Percentiles rank a stretch among this genome's conserved stretches.
phyloP scores from a whole-genome alignment of 225 moss, liverwort and hornwort species.

The Polytrichum commune region DNA sequence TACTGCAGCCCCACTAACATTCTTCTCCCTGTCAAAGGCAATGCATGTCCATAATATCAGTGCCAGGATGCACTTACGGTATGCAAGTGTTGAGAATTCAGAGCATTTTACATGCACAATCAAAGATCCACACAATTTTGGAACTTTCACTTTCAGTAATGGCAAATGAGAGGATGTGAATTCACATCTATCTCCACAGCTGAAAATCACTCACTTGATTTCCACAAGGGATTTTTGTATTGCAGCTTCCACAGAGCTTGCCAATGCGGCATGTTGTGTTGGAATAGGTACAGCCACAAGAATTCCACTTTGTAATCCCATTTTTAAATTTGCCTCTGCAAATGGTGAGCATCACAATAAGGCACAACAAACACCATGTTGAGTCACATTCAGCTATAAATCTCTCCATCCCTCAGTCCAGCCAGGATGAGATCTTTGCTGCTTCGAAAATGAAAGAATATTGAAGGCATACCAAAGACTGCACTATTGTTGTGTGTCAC shows the following conservation, averaged over 20 bases:
- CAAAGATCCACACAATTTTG: no score
- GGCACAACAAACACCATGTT: no score
- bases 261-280: conserved; percentile 55
- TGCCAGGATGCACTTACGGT: neutral
- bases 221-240: conserved; percentile 70
- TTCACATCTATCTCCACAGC: neutral
- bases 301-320: conserved; percentile 76
- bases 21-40: conserved; percentile 50
- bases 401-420: no score
- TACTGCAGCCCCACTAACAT: conserved; percentile 68
- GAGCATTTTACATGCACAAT: no score
- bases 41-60: neutral
- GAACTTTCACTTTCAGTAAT: no score
- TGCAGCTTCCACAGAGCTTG: conserved; percentile 71
- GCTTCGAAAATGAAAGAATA: neutral
- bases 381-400: no score
- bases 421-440: no score
- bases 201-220: conserved; percentile 47
- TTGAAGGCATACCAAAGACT: no score
- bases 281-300: conserved; percentile 90
- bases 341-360: no score
- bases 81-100: no score
- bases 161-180: no score
- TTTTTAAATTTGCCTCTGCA: conserved; percentile 65
- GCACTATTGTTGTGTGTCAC: no score